Conservation (phyloP, 169 alveolate genomes). For the Babesia gibsoni region DNA sequence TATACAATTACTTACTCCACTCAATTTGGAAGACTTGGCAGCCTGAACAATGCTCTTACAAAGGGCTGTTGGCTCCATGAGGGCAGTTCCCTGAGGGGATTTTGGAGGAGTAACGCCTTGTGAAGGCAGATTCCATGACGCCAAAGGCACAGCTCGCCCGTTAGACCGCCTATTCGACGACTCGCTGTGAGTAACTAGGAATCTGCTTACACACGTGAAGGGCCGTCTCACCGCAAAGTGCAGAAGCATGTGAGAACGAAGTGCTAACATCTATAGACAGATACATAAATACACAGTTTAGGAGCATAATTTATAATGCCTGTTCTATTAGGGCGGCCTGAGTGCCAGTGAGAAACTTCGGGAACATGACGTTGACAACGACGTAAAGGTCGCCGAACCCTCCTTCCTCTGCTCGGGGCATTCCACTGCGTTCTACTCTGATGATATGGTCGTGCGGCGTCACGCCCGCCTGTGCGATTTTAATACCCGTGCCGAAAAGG, state of each 20-base stretch:
- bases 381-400: slow-evolving; percentile 75
- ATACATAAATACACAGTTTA: neutral
- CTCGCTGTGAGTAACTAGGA: neutral
- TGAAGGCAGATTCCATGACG: neutral
- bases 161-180: neutral
- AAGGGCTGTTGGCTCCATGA: slow-evolving; percentile 27
- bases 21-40: neutral
- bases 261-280: neutral
- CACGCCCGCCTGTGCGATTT: slow-evolving; percentile 68
- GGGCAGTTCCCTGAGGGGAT: neutral
- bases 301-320: slow-evolving; percentile 47
- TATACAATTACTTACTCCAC: neutral
- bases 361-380: slow-evolving; percentile 71
- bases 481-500: slow-evolving; percentile 73
- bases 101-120: neutral
- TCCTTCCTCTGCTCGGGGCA: slow-evolving; percentile 71
- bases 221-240: neutral
- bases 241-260: slow-evolving; percentile 1
- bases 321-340: slow-evolving; percentile 70
- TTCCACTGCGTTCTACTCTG: slow-evolving; percentile 71
- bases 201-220: neutral
- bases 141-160: neutral
- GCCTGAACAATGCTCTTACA: slow-evolving; percentile 10
- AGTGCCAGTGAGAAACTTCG: slow-evolving; percentile 64
- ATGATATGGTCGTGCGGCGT: slow-evolving; percentile 77